Base-by-base conservation (phyloP, 305 asterid species). In the Fraxinus platypoda region DNA sequence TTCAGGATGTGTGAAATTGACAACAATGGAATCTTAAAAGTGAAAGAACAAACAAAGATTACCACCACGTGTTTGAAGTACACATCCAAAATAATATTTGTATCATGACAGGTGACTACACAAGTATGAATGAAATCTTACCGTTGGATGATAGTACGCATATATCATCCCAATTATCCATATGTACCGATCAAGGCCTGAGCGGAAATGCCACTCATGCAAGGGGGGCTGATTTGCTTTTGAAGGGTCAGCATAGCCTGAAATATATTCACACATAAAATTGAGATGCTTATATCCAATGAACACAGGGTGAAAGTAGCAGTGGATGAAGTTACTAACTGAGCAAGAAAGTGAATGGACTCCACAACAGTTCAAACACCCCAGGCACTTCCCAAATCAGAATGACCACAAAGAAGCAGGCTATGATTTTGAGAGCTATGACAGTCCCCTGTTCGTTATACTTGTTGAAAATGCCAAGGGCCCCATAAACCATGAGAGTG, bases 111-210 rank as follows among this genome's bases (percentile, higher is more conserved):
- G 25, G 73, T 78, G 64, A 72, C 41, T 62, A 21, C 76, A 74
- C 35, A 83, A 57, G 73, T 62, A 74, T 37, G 78, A 74, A 77
- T 5, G 19, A 76, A 23, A 78, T 81, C 93, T 81, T 87, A 91
- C 98, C 17, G 90, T 93, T 85, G 97, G 97, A 92, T 94, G 98
- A 88, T 86, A 94, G 78, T 92, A 93, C 12, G 98, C 97, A 86
- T 90, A 92, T 76, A 94, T 88, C 97, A 94, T 94, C 81, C 97
- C 97, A 85, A 93, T 87, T 80, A 94, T 94, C 98, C 97, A 94
- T 84, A 94, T 92, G 84, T 94, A 94, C 68, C 97, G 90, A 85
- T 94, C 98, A 78, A 93, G 97, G 79, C 97, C 97, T 26, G 97
- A 91, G 79, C 97, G 96, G 87, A 93, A 93, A 80, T 92, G 95